Evolutionary conservation across 371 early-diverging fungal species (phyloP).

Genomic region (Mucor lusitanicus): DNA sequence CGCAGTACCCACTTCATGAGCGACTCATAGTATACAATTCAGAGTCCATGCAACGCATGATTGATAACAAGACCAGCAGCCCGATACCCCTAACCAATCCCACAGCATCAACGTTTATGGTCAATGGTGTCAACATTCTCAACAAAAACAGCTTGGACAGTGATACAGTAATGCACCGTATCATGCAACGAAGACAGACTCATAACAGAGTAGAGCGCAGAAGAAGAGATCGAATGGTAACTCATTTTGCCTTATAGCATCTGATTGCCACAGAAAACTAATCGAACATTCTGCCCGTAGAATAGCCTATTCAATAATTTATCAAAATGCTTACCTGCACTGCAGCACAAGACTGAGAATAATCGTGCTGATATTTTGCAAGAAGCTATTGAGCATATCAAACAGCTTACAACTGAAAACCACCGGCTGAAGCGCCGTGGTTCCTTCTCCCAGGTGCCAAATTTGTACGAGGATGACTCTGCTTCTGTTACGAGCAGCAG

Average conservation of each 20-base stretch:
- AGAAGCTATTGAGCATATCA: conserved; percentile 31
- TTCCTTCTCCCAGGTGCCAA: not conserved
- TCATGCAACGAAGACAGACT: conserved; percentile 55
- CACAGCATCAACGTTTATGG: conserved; percentile 6
- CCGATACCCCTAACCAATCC: not conserved
- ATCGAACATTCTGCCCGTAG: not conserved
- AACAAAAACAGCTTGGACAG: conserved; percentile 57
- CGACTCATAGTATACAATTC: conserved; percentile 7
- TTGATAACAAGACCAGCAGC: conserved; percentile 24
- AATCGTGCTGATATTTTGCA: conserved; percentile 31
- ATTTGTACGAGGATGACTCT: not conserved
- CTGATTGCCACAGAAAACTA: not conserved
- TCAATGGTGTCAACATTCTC: conserved; percentile 60
- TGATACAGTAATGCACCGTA: conserved; percentile 55
- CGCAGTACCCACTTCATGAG: conserved; percentile 10
- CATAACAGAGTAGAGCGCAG: conserved; percentile 63
- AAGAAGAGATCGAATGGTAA: conserved; percentile 50
- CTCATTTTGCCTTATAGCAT: not conserved
- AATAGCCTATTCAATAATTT: conserved; percentile 27
- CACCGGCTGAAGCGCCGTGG: not conserved
- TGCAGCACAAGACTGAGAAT: conserved; percentile 17
- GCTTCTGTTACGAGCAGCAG: not conserved
- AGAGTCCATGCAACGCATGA: conserved; percentile 8
- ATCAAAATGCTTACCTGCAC: conserved; percentile 16
- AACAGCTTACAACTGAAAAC: conserved; percentile 26